Evolutionary conservation across 2,329 filamentous ascomycete species (phyloP).

Genomic region (Arthroderma sp.): DNA sequence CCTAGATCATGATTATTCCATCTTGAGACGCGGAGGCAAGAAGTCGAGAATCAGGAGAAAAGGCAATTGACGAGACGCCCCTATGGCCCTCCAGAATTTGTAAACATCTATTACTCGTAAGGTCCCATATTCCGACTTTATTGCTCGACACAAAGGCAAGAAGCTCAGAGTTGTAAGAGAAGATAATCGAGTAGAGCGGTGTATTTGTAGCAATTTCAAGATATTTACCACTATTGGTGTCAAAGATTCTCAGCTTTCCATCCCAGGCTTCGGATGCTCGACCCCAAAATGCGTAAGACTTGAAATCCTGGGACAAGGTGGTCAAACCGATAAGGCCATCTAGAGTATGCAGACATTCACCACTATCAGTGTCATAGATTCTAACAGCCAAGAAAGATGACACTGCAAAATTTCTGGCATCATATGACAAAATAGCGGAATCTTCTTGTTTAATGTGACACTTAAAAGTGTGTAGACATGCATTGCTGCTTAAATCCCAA

Average conservation of each 20-base stretch:
- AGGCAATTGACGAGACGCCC: too few species aligned
- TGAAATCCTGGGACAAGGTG: background rate
- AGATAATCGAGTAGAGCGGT: too few species aligned
- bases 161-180: too few species aligned
- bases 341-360: too few species aligned
- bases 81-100: slow-evolving; percentile 12
- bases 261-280: too few species aligned
- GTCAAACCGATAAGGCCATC: too few species aligned
- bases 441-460: background rate
- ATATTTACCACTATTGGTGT: background rate
- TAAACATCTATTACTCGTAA: background rate
- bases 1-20: slow-evolving; percentile 13
- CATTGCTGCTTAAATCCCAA: slow-evolving; percentile 1
- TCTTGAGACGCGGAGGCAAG: slow-evolving; percentile 5
- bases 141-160: too few species aligned
- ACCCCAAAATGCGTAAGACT: background rate
- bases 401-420: too few species aligned
- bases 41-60: background rate
- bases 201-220: background rate
- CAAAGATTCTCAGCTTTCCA: slow-evolving; percentile 1
- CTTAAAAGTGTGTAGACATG: background rate
- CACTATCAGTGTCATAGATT: too few species aligned
- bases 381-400: too few species aligned
- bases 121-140: too few species aligned
- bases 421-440: background rate